Base-by-base conservation (phyloP, 2,329 filamentous ascomycete species). In the Penicillium sumatraense region DNA sequence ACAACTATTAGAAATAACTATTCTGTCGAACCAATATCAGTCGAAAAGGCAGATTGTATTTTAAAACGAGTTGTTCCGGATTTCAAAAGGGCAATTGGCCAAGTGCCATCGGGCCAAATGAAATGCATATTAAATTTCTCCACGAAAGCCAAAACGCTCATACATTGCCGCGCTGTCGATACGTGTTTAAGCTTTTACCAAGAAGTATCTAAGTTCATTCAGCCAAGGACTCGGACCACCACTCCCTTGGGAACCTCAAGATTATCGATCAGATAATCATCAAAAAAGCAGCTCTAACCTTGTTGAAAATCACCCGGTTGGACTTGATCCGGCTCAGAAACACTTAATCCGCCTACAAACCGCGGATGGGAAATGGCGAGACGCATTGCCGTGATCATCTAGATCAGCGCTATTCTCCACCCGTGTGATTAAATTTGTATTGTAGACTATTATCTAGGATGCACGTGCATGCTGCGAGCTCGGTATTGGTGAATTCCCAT, bases 211-310 rank as follows among this genome's bases (percentile, higher is more conserved):
- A 46, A 13, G 42, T 20, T 46, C n/a, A 14, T 8, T 21, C 16
- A n/a, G 10, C 26, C 42, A 6, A 11, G 42, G 27, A 46, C 42
- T 46, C 42, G 24, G 41, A 24, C 41, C 41, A 27, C 24, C 23
- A 9, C 13, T 14, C 21, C 42, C 42, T 31, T 46, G 27, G 42
- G 27, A 29, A 31, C 26, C 26, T 31, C 10, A 3, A 11, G 10
- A 1, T 46, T 44, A 54, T 54, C 51, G 42, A 54, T 54, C 51
- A 54, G 45, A 49, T 54, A 54, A 49, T 49, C 36, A 21, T 36
- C n/a, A n/a, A 45, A 14, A n/a, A 53, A 21, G 35, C 18, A 16
- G n/a, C 26, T 11, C 26, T 46, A 29, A 46, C 23, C 40, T 44
- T n/a, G 40, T 27, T 20, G 18, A 4, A 41, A 14, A 1, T 44